Evolutionary conservation across 139 green algal species (phyloP), one percentile per base, ranked within the genome.

Genomic region (Chlamydomonas sp.): DNA sequence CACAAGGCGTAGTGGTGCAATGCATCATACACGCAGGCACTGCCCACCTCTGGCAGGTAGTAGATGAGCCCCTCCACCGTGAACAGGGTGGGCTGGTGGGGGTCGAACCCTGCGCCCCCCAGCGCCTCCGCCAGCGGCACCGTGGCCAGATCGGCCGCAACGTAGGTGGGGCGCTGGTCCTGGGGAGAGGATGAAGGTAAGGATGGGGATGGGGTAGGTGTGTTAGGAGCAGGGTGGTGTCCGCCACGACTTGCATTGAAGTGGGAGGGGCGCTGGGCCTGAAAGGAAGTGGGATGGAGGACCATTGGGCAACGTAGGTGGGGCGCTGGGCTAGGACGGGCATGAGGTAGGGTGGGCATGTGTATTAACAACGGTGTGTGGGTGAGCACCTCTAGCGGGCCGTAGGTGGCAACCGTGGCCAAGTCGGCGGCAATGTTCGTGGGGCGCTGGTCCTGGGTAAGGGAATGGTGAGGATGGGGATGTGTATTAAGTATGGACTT

Each of bases 21-120:
- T 49, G 31, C 31, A 49, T 49, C 31, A 49, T 49, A 49, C 31
- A 49, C 31, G 0, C 31, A 49, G 31, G 83, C 2, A 61, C 15
- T 4, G 15, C 60, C 7, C 3, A 79, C 90, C 59, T 90, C 66
- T 0, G 91, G 92, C 59, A 97, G 88, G 86, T 97, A 97, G 92
- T 97, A 97, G 60, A 95, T 81, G 4, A 97, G 91, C 49, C 92
- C 93, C 83, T 96, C 93, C 60, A 95, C 92, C n/a, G 92, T 95
- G 87, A 95, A 95, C n/a, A 96, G 68, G 0, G 93, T 93, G 14
- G 76, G 87, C 79, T 91, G 66, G 49, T 57, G 77, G 17, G 89
- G 59, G 87, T 96, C 89, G 88, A 95, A 97, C 81, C 85, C 86
- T 49, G 81, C 95, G 68, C 69, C 49, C 5, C 49, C 60, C 72